phyloP scores from a whole-genome alignment of 371 early-diverging fungal species.

The Haplosporangium sp. region DNA sequence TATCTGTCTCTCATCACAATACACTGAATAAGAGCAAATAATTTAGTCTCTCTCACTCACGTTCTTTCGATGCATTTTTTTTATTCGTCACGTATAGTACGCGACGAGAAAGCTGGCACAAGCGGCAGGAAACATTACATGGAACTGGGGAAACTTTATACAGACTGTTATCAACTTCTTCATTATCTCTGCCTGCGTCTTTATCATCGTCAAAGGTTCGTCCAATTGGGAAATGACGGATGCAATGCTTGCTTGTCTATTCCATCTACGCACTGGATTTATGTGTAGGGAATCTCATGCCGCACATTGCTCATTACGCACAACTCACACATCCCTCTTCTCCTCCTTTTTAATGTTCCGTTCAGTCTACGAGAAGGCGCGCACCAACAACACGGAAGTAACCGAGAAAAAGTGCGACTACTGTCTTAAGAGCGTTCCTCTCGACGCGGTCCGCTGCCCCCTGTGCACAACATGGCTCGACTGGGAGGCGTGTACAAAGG shows the following conservation, averaged over 20 bases:
- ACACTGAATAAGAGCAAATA: not conserved
- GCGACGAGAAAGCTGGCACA: slow-evolving; percentile 31
- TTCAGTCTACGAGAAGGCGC: not conserved
- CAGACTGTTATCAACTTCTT: slow-evolving; percentile 54
- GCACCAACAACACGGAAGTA: slow-evolving; percentile 8
- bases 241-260: not conserved
- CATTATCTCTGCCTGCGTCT: slow-evolving; percentile 41
- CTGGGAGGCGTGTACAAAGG: slow-evolving; percentile 38
- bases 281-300: too few relatives aligned
- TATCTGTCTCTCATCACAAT: too few relatives aligned
- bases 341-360: not conserved
- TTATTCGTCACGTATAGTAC: not conserved
- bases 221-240: not conserved
- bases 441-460: slow-evolving; percentile 33
- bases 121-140: slow-evolving; percentile 24
- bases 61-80: not conserved
- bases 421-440: slow-evolving; percentile 22
- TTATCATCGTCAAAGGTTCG: slow-evolving; percentile 34
- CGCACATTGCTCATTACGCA: too few relatives aligned
- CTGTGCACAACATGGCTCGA: slow-evolving; percentile 41
- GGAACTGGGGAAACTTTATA: slow-evolving; percentile 54
- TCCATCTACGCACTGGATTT: too few relatives aligned
- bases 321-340: not conserved
- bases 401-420: slow-evolving; percentile 48
- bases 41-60: not conserved